Percentiles rank a stretch among this genome's conserved stretches.
These are phyloP conservation scores for Artemisia argyi DNA, from an alignment of 129 eudicot species.

Conservation along the genomic window DNA sequence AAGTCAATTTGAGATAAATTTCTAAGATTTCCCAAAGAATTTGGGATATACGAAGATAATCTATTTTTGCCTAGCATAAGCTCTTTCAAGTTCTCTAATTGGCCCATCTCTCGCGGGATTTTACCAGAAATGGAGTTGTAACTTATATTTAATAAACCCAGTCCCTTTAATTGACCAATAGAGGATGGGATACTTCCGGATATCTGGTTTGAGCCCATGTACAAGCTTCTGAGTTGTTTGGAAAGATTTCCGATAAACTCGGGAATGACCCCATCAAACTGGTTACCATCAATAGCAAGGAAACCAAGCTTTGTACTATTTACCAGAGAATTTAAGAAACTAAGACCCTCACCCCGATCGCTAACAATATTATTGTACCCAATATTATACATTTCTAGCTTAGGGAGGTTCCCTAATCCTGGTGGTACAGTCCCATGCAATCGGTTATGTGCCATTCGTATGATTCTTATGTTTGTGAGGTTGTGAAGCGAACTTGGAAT, in stretches of 20 bases:
- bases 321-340: constrained; percentile 46
- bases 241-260: constrained; percentile 66
- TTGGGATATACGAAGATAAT: constrained; percentile 46
- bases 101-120: constrained; percentile 52
- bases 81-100: constrained; percentile 39
- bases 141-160: constrained; percentile 47
- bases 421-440: constrained; percentile 66
- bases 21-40: constrained; percentile 49
- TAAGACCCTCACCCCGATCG: constrained; percentile 37
- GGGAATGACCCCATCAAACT: constrained; percentile 59
- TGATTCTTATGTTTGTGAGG: constrained; percentile 55
- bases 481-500: constrained; percentile 74
- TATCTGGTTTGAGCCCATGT: constrained; percentile 51
- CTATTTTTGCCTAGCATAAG: constrained; percentile 46
- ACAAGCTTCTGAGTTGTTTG: constrained; percentile 44
- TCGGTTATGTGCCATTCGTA: constrained; percentile 53
- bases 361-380: constrained; percentile 55
- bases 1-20: constrained; percentile 42
- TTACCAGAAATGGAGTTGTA: constrained; percentile 43
- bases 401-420: constrained; percentile 62
- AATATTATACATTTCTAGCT: constrained; percentile 59
- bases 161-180: constrained; percentile 44
- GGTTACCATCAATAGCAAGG: constrained; percentile 60
- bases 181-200: constrained; percentile 52
- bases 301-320: constrained; percentile 63